phyloP scores from a whole-genome alignment of 148 eudicot genomes.

The Amaranthus cruentus region DNA sequence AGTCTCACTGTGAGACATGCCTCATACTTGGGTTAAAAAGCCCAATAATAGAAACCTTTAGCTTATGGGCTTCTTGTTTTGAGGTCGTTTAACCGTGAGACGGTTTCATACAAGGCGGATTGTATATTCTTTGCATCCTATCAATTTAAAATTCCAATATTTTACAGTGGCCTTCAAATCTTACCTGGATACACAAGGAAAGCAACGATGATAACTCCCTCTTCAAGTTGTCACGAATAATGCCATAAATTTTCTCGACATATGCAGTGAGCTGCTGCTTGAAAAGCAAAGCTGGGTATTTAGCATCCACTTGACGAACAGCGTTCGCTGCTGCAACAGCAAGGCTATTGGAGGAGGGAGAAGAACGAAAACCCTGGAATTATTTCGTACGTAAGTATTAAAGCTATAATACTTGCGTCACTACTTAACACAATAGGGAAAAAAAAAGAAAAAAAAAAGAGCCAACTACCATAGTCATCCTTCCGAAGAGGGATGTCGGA shows the following conservation, averaged over 20 bases:
- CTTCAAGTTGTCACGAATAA: slow-evolving; percentile 91
- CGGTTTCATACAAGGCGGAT: no score
- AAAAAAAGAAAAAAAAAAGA: not conserved
- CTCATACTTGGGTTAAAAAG: no score
- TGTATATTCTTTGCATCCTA: no score
- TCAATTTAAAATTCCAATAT: no score
- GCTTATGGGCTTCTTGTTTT: no score
- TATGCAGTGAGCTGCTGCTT: slow-evolving; percentile 98
- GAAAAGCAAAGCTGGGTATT: slow-evolving; percentile 95
- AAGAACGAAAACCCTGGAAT: slow-evolving; percentile 82
- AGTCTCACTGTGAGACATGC: no score
- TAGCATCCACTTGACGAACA: slow-evolving; percentile 89
- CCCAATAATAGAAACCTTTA: no score
- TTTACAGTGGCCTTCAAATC: no score
- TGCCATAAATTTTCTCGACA: slow-evolving; percentile 94
- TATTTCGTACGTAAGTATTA: not conserved
- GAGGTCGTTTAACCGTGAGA: no score
- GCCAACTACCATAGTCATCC: slow-evolving; percentile 86
- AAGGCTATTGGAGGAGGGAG: slow-evolving; percentile 66
- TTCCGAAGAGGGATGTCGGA: slow-evolving; percentile 91
- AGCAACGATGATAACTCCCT: slow-evolving; percentile 65
- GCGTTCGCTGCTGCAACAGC: slow-evolving; percentile 64
- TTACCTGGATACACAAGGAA: slow-evolving; percentile 83
- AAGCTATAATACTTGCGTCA: not conserved
- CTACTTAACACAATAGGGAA: not conserved